These are phyloP conservation scores for Plantago coronopus DNA, from an alignment of 305 asterid genomes.

Conservation along the genomic window DNA sequence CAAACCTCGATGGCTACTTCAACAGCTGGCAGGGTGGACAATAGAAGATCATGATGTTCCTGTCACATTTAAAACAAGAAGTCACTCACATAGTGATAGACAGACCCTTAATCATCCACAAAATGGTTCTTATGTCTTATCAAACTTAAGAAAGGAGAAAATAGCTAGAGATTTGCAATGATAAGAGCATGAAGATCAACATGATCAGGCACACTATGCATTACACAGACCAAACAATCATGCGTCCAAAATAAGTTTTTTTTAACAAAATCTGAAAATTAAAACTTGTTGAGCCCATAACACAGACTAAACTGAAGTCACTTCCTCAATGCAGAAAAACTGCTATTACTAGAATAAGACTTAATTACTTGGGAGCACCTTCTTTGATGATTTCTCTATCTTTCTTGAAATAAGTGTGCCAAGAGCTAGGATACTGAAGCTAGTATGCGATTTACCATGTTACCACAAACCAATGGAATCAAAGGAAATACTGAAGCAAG, in stretches of 20 bases:
- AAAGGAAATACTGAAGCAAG: conserved; percentile 10
- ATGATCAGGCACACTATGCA: conserved; percentile 16
- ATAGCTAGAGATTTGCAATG: conserved; percentile 14
- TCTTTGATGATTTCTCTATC: background rate
- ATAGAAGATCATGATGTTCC: conserved; percentile 96
- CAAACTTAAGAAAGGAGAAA: background rate
- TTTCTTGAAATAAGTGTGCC: background rate
- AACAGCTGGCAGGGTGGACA: conserved; percentile 77
- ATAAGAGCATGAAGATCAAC: conserved; percentile 18
- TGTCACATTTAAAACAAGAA: conserved; percentile 35
- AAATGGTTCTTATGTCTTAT: conserved; percentile 16
- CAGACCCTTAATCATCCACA: conserved; percentile 17
- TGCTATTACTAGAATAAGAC: background rate
- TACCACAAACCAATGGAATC: background rate
- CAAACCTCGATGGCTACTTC: conserved; percentile 91
- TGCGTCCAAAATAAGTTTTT: conserved; percentile 19
- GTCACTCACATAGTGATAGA: conserved; percentile 17
- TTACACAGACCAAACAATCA: conserved; percentile 17
- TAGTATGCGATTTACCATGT: background rate
- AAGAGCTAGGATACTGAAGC: background rate
- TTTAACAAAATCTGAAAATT: conserved; percentile 15
- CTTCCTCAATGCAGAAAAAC: conserved; percentile 9
- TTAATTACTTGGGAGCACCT: conserved; percentile 3
- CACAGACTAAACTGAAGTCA: conserved; percentile 6
- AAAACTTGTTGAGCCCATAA: conserved; percentile 10